Evolutionary conservation across 768 basidiomycete species (phyloP).

Genomic region (Flagelloscypha sp.): DNA sequence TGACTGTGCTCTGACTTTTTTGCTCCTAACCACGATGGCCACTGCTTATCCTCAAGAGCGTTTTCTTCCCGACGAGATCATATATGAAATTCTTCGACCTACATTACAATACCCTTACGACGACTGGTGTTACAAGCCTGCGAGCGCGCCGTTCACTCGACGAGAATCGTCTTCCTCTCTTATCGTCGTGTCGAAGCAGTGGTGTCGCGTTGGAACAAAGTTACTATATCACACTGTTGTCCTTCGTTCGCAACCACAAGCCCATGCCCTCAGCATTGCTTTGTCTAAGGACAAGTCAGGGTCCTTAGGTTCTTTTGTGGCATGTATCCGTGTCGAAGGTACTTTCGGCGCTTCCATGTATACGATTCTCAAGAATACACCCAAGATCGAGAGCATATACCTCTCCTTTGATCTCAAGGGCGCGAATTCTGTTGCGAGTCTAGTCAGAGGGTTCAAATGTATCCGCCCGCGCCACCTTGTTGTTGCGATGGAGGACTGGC

Average conservation of each 20-base stretch:
- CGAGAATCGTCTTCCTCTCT: constrained; percentile 12
- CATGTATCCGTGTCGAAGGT: constrained; percentile 18
- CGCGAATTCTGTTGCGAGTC: too few species aligned
- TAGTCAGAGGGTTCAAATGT: too few species aligned
- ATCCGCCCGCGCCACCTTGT: too few species aligned
- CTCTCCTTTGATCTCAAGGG: too few species aligned
- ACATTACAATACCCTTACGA: constrained; percentile 14
- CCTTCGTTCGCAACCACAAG: constrained; percentile 19
- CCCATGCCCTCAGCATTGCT: constrained; percentile 14
- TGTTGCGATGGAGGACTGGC: too few species aligned
- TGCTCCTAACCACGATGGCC: too few species aligned
- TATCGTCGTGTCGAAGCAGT: constrained; percentile 18
- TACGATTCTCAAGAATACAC: too few species aligned
- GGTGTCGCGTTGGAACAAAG: constrained; percentile 20
- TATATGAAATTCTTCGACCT: constrained; percentile 14
- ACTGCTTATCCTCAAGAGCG: too few species aligned
- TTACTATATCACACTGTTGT: constrained; percentile 19
- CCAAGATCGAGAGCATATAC: too few species aligned
- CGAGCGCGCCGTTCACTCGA: constrained; percentile 11
- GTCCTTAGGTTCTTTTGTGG: constrained; percentile 14
- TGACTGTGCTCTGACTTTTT: too few species aligned
- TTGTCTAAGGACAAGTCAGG: constrained; percentile 10
- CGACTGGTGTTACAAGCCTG: constrained; percentile 9
- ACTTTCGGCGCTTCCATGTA: constrained; percentile 13
- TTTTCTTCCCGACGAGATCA: constrained; percentile 19